Base-by-base conservation (phyloP, 371 early-diverging fungal genomes). In the Lichtheimia ornata region DNA sequence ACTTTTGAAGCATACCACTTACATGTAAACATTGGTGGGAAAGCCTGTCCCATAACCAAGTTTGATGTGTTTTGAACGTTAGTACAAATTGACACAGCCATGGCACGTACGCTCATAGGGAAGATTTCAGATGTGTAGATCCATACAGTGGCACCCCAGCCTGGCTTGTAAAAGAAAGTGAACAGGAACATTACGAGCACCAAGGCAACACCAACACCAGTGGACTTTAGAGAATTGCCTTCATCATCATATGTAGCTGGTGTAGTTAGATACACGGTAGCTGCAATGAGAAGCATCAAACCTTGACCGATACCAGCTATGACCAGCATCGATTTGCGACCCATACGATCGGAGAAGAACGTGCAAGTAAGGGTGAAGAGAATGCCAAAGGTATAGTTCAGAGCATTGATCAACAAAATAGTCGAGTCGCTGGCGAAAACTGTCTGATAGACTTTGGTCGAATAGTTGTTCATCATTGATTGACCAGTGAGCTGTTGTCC, bases 81-180 rank as follows among this genome's bases (percentile, higher is more conserved):
- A 22, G 95, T 93, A 52, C 89, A 88, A 24, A 92, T 62, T 40
- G 89, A 90, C 53, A 89, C 86, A 53, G 87, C 93, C 72, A 90
- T 90, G 61, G 87, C 84, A 59, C 88, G 85, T 56, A 87, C 77
- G 49, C 82, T 80, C 65, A 83, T 76, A 14, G 92, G 90, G 76
- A 84, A 90, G 67, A 91, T 90, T 67, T 95, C 96, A 18, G 92
- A 82, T 35, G 93, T 91, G 73, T 92, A 92, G 66, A 91, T 89
- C 96, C 94, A 95, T 40, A 87, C 91, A 56, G 91, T 82, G 44
- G 95, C 94, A 15, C 94, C 94, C 94, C 93, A 94, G 28, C 91
- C 62, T 20, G 70, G 70, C 49, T 70, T 70, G 47, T 70, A 70
- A 20, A 66, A 66, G 50, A 66, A 66, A 13, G 66, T 70, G 45